Evolutionary conservation across 2,329 filamentous ascomycete genomes (phyloP).

Genomic region (Laburnicola sp.): DNA sequence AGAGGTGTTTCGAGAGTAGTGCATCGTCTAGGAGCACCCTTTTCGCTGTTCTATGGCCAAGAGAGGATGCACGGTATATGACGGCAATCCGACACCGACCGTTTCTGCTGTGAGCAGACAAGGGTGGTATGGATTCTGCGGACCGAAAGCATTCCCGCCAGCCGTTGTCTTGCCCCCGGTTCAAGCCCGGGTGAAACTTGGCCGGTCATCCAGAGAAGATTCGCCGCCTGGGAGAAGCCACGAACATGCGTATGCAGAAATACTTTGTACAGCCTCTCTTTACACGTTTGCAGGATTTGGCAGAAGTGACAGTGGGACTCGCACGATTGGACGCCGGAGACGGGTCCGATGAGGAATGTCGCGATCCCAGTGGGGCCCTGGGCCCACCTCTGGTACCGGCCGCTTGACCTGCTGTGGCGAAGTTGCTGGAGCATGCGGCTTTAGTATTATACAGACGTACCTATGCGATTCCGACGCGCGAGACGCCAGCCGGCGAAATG

Average conservation of each 20-base stretch:
- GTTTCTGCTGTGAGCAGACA: background rate
- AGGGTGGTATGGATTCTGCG: background rate
- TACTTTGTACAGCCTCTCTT: no score
- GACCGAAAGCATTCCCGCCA: background rate
- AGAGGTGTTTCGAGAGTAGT: constrained; percentile 48
- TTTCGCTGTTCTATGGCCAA: background rate
- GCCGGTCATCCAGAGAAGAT: no score
- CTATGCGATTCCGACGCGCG: background rate
- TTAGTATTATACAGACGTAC: background rate
- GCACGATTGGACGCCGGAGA: background rate
- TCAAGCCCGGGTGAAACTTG: no score
- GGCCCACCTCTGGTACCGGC: background rate
- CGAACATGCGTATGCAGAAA: background rate
- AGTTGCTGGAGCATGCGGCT: background rate
- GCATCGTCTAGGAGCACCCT: no score
- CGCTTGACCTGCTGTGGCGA: background rate
- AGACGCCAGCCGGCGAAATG: background rate
- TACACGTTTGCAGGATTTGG: background rate
- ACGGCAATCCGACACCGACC: background rate
- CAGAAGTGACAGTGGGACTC: background rate
- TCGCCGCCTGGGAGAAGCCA: no score
- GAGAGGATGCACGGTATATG: background rate
- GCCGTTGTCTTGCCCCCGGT: no score
- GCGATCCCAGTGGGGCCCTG: background rate
- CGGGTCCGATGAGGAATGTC: background rate